A percentile compares a stretch with the other conserved stretches of the same genome.
Conservation (phyloP, 2,329 filamentous ascomycete genomes). For the Pseudogymnoascus sp. region DNA sequence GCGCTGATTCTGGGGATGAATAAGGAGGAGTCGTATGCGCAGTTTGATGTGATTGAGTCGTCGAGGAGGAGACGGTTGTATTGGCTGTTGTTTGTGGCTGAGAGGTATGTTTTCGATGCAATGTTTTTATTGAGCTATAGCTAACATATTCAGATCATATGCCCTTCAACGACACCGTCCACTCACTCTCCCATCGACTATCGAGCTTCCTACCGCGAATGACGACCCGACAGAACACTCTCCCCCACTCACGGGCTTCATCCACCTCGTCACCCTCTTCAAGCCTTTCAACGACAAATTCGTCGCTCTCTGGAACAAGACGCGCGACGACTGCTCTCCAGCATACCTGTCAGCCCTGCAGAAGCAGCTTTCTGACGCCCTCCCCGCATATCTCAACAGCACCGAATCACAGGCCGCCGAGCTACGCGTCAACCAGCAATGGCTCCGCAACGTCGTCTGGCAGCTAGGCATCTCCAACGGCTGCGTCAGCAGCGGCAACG, state of each 20-base stretch:
- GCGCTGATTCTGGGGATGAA: slow-evolving; percentile 52
- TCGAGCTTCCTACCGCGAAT: slow-evolving; percentile 54
- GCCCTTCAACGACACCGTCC: slow-evolving; percentile 63
- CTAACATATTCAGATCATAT: slow-evolving; percentile 43
- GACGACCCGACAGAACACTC: slow-evolving; percentile 52
- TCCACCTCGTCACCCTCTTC: slow-evolving; percentile 55
- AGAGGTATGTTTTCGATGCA: slow-evolving; percentile 46
- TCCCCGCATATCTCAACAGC: slow-evolving; percentile 43
- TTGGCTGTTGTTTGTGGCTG: slow-evolving; percentile 65
- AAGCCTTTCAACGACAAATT: slow-evolving; percentile 59
- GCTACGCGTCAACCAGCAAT: slow-evolving; percentile 52
- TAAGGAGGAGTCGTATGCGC: slow-evolving; percentile 54
- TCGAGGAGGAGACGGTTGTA: slow-evolving; percentile 59
- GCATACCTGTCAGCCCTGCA: slow-evolving; percentile 51
- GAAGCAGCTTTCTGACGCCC: slow-evolving; percentile 51
- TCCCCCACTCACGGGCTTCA: slow-evolving; percentile 47
- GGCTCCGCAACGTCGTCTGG: slow-evolving; percentile 58
- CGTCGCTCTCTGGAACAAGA: slow-evolving; percentile 59
- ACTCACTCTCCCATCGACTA: slow-evolving; percentile 60
- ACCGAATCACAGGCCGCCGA: slow-evolving; percentile 48
- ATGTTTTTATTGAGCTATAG: slow-evolving; percentile 18
- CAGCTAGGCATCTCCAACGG: slow-evolving; percentile 51
- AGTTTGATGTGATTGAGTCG: slow-evolving; percentile 51
- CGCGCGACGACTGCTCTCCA: slow-evolving; percentile 47
- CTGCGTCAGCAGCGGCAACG: slow-evolving; percentile 38